Evolutionary conservation across 108 stramenopile genomes (phyloP).

Genomic region (Skeletonema grethae): DNA sequence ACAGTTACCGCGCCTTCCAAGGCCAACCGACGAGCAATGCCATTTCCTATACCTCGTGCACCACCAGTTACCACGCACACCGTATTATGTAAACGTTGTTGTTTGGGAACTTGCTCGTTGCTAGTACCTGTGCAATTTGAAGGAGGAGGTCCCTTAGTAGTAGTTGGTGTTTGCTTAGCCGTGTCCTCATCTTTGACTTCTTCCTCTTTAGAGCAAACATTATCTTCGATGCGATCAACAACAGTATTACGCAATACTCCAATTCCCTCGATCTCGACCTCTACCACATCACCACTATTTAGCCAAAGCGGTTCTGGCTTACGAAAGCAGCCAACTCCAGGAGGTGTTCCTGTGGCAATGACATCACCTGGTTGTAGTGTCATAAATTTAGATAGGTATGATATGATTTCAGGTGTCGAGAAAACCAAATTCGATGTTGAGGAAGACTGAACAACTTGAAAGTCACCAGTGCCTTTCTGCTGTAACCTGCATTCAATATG

Average conservation of each 20-base stretch:
- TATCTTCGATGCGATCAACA: conserved; percentile 22
- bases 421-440: conserved; percentile 58
- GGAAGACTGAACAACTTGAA: conserved; percentile 51
- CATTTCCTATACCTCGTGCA: conserved; percentile 65
- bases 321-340: conserved; percentile 69
- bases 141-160: conserved; percentile 18
- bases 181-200: not conserved
- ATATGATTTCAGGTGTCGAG: conserved; percentile 45
- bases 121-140: not conserved
- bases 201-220: not conserved
- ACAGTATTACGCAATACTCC: conserved; percentile 54
- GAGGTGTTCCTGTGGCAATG: conserved; percentile 71
- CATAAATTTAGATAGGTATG: conserved; percentile 61
- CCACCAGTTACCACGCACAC: conserved; percentile 59
- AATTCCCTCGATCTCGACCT: conserved; percentile 68
- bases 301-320: conserved; percentile 65
- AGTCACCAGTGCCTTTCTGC: conserved; percentile 8
- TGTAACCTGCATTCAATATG: conserved; percentile 56
- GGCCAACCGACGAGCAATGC: conserved; percentile 55
- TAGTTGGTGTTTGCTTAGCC: not conserved
- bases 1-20: conserved; percentile 54
- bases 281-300: conserved; percentile 59
- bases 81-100: conserved; percentile 29
- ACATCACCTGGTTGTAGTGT: conserved; percentile 67
- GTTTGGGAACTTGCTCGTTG: conserved; percentile 4